A percentile compares a stretch with the other conserved stretches of the same genome.
Conservation (phyloP, 2,329 filamentous ascomycete genomes). For the Lasiodiplodia citricola region DNA sequence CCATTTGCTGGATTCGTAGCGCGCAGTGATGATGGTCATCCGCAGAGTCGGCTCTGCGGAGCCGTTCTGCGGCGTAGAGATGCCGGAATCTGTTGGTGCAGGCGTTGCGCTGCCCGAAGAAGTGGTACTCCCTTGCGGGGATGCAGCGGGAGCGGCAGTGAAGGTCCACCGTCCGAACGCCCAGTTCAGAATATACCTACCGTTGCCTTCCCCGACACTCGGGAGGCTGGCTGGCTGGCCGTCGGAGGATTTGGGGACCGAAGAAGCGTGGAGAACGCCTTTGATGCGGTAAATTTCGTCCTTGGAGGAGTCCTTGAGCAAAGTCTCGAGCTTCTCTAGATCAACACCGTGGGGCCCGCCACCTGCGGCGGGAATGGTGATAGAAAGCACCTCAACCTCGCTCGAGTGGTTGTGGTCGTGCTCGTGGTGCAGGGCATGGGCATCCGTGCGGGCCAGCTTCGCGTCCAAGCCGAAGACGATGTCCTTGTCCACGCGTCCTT, state of each 20-base stretch:
- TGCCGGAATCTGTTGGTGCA: constrained; percentile 31
- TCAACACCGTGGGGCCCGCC: constrained; percentile 58
- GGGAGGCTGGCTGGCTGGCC: constrained; percentile 39
- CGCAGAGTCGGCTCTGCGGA: constrained; percentile 64
- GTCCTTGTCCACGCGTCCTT: constrained; percentile 77
- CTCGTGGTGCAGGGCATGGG: constrained; percentile 46
- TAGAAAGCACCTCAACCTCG: constrained; percentile 89
- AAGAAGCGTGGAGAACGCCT: constrained; percentile 60
- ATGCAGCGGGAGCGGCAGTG: constrained; percentile 60
- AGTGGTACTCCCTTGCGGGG: constrained; percentile 32
- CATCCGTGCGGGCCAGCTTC: constrained; percentile 65
- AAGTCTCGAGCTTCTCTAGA: constrained; percentile 63
- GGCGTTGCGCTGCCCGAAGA: constrained; percentile 33
- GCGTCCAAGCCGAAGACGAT: constrained; percentile 88
- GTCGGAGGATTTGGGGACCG: constrained; percentile 55
- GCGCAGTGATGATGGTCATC: constrained; percentile 77
- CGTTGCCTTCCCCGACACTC: constrained; percentile 46
- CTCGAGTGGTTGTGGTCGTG: constrained; percentile 65
- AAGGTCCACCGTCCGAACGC: constrained; percentile 96
- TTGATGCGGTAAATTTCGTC: constrained; percentile 98
- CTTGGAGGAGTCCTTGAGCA: constrained; percentile 78
- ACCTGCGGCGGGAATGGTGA: constrained; percentile 64
- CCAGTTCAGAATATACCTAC: constrained; percentile 93
- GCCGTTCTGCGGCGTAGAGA: constrained; percentile 42
- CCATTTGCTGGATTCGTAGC: constrained; percentile 78